Conservation (phyloP, 305 asterid species). For the Nicotiana rustica region DNA sequence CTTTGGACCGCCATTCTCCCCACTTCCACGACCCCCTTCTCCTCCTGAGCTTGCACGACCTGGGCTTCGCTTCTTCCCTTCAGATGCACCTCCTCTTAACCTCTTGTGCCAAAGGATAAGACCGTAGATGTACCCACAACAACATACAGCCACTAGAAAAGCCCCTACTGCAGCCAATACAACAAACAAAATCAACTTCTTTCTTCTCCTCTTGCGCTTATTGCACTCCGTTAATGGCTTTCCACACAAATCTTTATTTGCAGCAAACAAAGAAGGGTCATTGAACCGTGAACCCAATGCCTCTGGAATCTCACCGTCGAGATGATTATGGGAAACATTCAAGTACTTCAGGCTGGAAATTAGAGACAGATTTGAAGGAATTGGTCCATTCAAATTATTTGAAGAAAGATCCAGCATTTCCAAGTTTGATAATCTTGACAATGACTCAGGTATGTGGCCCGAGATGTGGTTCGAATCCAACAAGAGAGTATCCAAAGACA, state of each 20-base stretch:
- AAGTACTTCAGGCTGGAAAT: slow-evolving; percentile 54
- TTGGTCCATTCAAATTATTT: slow-evolving; percentile 62
- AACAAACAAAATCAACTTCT: slow-evolving; percentile 60
- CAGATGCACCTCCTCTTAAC: slow-evolving; percentile 55
- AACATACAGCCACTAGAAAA: slow-evolving; percentile 56
- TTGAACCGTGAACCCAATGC: slow-evolving; percentile 60
- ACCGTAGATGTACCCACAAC: slow-evolving; percentile 70
- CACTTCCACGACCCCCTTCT: slow-evolving; percentile 71
- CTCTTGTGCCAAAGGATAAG: slow-evolving; percentile 70
- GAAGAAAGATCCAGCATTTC: slow-evolving; percentile 59
- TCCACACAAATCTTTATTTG: slow-evolving; percentile 69
- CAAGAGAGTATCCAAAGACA: slow-evolving; percentile 54
- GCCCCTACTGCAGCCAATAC: slow-evolving; percentile 66
- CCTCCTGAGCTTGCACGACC: slow-evolving; percentile 61
- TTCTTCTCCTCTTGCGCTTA: slow-evolving; percentile 48
- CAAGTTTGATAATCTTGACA: slow-evolving; percentile 56
- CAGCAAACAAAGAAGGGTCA: slow-evolving; percentile 64
- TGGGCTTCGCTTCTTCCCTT: slow-evolving; percentile 75
- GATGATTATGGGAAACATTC: slow-evolving; percentile 66
- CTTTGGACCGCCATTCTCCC: slow-evolving; percentile 81
- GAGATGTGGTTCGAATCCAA: slow-evolving; percentile 69
- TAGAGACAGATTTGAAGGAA: slow-evolving; percentile 62
- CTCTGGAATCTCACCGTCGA: slow-evolving; percentile 74
- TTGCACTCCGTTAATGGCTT: slow-evolving; percentile 63
- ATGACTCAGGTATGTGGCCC: slow-evolving; percentile 63